Base-by-base conservation (phyloP, 345 rosid species). In the Brassica cretica region DNA sequence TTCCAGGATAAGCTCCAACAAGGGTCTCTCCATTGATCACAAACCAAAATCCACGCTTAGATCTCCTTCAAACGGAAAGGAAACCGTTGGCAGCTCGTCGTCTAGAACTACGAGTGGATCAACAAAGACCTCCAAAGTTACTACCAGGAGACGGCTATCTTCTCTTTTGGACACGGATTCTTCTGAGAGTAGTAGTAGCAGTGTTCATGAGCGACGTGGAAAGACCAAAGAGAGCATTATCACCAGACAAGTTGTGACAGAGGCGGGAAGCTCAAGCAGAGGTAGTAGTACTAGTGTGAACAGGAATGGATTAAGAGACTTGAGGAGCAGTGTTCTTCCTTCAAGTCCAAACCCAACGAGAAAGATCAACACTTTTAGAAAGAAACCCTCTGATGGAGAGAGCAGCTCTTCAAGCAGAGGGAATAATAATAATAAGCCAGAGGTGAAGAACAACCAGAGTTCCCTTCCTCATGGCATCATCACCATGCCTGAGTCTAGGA, bases 41-140 rank as follows among this genome's bases (percentile, higher is more conserved):
- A 91, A 85, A 76, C 70, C 85, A 67, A 91, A 86, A 84, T 77
- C 89, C 1, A 75, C 64, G 4, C 14, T 70, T 70, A 60, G 68
- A 41, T 58, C 72, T 80, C 39, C 63, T 8, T 32, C 25, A 3
- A 70, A 55, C 78, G 92, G 93, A 9, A 90, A 89, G 78, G 93
- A 91, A 84, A 71, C 80, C 19, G 56, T 74, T 56, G 97, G 90
- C 65, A 92, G 91, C 74, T 89, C 97, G 55, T 89, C 97, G 56
- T 89, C 97, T 33, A 76, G 58, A n/a, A 21, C 24, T 37, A 35
- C 15, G 64, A 46, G 16, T 61, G 70, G 78, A 51, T 78, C 73
- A 53, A 37, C 82, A 59, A 80, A 80, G 65, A 80, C 72, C 1
- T 16, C 70, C 1, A 72, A 14, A 51, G 66, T 64, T 21, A 51